Percentiles rank a stretch among this genome's conserved stretches.
phyloP scores from a whole-genome alignment of 2,329 filamentous ascomycete genomes.

The Claviceps sp. region DNA sequence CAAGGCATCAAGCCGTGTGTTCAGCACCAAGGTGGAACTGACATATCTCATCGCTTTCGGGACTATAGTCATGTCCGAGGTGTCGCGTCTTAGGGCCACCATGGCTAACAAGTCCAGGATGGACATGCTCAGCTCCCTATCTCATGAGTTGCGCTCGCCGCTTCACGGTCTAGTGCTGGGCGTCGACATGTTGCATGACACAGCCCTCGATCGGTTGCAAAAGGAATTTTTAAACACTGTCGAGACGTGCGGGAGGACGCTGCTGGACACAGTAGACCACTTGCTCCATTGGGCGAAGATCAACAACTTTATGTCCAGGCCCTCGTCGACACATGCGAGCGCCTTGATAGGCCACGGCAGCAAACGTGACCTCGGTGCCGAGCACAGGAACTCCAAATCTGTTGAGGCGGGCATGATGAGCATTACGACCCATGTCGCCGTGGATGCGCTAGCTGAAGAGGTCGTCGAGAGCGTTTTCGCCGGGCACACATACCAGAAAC shows the following conservation, averaged over 20 bases:
- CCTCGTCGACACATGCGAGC: neutral
- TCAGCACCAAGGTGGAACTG: slow-evolving; percentile 34
- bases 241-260: slow-evolving; percentile 34
- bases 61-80: slow-evolving; percentile 42
- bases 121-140: slow-evolving; percentile 45
- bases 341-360: neutral
- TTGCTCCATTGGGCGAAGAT: slow-evolving; percentile 43
- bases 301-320: slow-evolving; percentile 20
- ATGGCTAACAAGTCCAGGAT: slow-evolving; percentile 35
- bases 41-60: slow-evolving; percentile 38
- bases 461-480: slow-evolving; percentile 33
- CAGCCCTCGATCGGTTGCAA: slow-evolving; percentile 31
- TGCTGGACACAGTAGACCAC: slow-evolving; percentile 42
- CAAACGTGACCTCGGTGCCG: neutral
- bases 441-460: slow-evolving; percentile 31
- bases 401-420: slow-evolving; percentile 8
- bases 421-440: slow-evolving; percentile 14
- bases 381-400: neutral
- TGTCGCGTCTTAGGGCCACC: slow-evolving; percentile 29
- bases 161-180: slow-evolving; percentile 46
- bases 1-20: slow-evolving; percentile 24
- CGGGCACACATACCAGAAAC: slow-evolving; percentile 26
- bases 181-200: slow-evolving; percentile 40
- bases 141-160: slow-evolving; percentile 47
- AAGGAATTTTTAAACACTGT: slow-evolving; percentile 33